Conservation (phyloP, 2,329 filamentous ascomycete genomes). For the Plenodomus tracheiphilus region DNA sequence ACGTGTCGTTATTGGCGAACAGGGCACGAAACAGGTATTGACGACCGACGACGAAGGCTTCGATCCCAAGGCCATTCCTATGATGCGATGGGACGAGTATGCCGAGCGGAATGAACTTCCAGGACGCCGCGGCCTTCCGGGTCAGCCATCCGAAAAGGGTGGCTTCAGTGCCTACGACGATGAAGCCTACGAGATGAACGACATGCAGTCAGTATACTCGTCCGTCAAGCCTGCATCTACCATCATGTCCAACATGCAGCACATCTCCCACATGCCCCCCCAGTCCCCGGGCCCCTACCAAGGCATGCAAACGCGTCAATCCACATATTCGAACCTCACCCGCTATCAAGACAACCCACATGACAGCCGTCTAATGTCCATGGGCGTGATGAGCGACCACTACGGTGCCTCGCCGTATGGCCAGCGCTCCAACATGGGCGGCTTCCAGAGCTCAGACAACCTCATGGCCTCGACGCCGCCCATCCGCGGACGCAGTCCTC, state of each 20-base stretch:
- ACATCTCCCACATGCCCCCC: slow-evolving; percentile 76
- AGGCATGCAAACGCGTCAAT: slow-evolving; percentile 67
- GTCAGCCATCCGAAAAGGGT: slow-evolving; percentile 60
- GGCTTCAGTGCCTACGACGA: slow-evolving; percentile 68
- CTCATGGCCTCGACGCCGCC: slow-evolving; percentile 44
- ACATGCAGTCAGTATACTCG: slow-evolving; percentile 95
- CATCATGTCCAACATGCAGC: slow-evolving; percentile 81
- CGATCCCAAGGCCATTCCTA: slow-evolving; percentile 87
- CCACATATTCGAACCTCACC: slow-evolving; percentile 68
- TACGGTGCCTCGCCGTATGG: slow-evolving; percentile 44
- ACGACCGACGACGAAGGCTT: slow-evolving; percentile 81
- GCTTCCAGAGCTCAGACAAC: slow-evolving; percentile 47
- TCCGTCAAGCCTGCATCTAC: slow-evolving; percentile 85
- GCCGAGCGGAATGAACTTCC: slow-evolving; percentile 84
- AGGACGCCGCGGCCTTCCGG: slow-evolving; percentile 74
- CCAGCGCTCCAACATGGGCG: slow-evolving; percentile 46
- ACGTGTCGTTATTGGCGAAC: slow-evolving; percentile 93
- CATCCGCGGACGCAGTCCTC: slow-evolving; percentile 52
- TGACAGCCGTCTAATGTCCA: slow-evolving; percentile 61
- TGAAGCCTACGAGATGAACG: slow-evolving; percentile 91
- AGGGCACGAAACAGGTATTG: slow-evolving; percentile 86
- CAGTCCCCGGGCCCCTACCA: slow-evolving; percentile 73
- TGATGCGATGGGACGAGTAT: slow-evolving; percentile 98
- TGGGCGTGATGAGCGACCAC: slow-evolving; percentile 58
- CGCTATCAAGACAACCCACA: slow-evolving; percentile 67